These are phyloP conservation scores for Mycena rebaudengoi DNA, from an alignment of 768 basidiomycete species.

Conservation along the genomic window DNA sequence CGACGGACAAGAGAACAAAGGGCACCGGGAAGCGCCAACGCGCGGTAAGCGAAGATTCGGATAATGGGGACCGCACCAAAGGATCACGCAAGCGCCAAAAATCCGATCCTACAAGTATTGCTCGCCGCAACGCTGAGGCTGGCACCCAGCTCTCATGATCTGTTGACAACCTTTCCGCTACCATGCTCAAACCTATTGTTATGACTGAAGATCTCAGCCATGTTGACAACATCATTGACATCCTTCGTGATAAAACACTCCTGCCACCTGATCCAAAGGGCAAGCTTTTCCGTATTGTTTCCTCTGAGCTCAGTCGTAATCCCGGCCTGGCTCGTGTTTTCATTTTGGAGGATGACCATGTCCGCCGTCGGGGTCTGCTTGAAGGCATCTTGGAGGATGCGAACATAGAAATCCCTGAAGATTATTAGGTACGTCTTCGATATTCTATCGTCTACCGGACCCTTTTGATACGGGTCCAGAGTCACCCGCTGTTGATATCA, in stretches of 20 bases:
- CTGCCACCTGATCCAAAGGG: not conserved
- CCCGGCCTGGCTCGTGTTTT: not conserved
- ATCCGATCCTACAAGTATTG: not conserved
- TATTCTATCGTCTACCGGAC: not conserved
- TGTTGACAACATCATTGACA: not conserved
- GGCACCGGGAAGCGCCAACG: not conserved
- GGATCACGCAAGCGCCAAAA: not conserved
- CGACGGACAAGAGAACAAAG: not conserved
- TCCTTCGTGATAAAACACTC: not conserved
- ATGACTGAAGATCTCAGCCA: not conserved
- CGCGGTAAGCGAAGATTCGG: not conserved
- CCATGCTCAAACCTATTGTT: not conserved
- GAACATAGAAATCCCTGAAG: not conserved
- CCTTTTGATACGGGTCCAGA: no score
- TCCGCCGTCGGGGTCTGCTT: not conserved
- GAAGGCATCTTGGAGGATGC: not conserved
- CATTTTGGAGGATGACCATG: not conserved
- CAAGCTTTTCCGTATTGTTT: not conserved
- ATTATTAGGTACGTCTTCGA: not conserved
- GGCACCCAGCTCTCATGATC: not conserved
- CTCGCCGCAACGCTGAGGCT: slow-evolving; percentile 1
- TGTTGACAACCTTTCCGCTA: not conserved
- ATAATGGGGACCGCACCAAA: not conserved
- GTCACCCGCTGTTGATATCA: no score
- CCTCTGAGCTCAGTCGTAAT: not conserved